These are phyloP conservation scores for Mycena citricolor DNA, from an alignment of 1,284 basidiomycete species.

Conservation along the genomic window DNA sequence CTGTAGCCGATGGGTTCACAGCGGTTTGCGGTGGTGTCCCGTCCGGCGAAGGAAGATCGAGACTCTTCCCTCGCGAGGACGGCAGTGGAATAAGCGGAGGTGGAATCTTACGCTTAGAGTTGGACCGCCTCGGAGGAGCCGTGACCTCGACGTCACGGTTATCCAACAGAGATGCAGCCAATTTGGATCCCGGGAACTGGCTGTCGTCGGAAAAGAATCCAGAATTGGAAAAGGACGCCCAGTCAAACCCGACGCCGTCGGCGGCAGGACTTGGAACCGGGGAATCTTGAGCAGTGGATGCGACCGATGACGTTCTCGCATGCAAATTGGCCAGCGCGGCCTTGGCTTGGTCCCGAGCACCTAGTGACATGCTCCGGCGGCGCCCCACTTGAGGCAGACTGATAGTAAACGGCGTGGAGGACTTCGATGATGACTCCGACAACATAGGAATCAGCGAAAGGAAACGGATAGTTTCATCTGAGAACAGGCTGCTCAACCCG, in stretches of 20 bases:
- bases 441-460: conserved; percentile 46
- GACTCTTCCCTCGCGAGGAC: conserved; percentile 32
- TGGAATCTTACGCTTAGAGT: conserved; percentile 30
- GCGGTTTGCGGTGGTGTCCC: too few relatives aligned
- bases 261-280: conserved; percentile 18
- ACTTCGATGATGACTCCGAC: conserved; percentile 22
- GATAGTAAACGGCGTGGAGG: conserved; percentile 35
- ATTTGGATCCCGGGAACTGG: conserved; percentile 38
- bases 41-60: conserved; percentile 19
- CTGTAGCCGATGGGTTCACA: too few relatives aligned
- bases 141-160: conserved; percentile 59
- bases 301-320: conserved; percentile 26
- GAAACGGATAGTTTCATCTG: conserved; percentile 66
- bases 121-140: conserved; percentile 34
- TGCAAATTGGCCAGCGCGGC: conserved; percentile 19
- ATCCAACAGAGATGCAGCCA: conserved; percentile 58
- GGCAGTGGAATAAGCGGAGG: conserved; percentile 23
- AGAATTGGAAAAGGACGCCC: conserved; percentile 57
- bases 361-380: conserved; percentile 33
- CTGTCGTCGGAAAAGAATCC: conserved; percentile 50
- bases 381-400: conserved; percentile 26
- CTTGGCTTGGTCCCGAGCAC: conserved; percentile 25
- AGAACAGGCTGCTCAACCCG: conserved; percentile 49
- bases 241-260: conserved; percentile 39
- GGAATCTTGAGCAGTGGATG: neutral